phyloP scores from a whole-genome alignment of 352 stramenopile genomes.

The Phytopythium sindhum region DNA sequence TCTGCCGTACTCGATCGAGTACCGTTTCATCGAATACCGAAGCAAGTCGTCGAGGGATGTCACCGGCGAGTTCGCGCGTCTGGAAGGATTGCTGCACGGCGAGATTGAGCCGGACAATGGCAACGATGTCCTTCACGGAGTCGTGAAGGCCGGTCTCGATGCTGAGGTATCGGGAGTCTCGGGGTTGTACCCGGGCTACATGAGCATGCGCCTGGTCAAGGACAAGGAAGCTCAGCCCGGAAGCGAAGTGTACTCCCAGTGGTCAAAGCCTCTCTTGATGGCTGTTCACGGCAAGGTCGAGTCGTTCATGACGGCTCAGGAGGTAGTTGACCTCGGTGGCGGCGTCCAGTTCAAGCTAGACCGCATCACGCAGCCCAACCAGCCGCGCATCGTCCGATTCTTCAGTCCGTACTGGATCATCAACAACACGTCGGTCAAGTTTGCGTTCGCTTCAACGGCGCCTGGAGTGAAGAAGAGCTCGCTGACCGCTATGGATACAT shows the following conservation, averaged over 20 bases:
- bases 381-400: conserved; percentile 77
- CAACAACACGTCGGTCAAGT: conserved; percentile 75
- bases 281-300: conserved; percentile 71
- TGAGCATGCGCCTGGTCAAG: conserved; percentile 57
- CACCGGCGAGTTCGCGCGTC: conserved; percentile 48
- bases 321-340: conserved; percentile 45
- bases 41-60: conserved; percentile 45
- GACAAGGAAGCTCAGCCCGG: conserved; percentile 18
- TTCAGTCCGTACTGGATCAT: conserved; percentile 85
- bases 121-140: conserved; percentile 41
- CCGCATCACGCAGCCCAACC: conserved; percentile 57
- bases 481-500: conserved; percentile 39
- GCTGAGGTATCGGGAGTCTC: conserved; percentile 75
- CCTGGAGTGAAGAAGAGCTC: conserved; percentile 46
- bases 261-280: conserved; percentile 86
- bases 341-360: conserved; percentile 73
- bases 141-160: conserved; percentile 66
- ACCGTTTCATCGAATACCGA: conserved; percentile 84
- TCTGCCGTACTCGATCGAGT: conserved; percentile 81
- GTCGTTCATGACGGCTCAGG: conserved; percentile 65
- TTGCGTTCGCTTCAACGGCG: conserved; percentile 53
- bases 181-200: conserved; percentile 63
- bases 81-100: conserved; percentile 51
- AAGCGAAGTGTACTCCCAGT: conserved; percentile 39
- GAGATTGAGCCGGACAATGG: conserved; percentile 23